A percentile compares a stretch with the other conserved stretches of the same genome.
These are phyloP conservation scores for Ganoderma lucidum DNA, from an alignment of 1,284 basidiomycete genomes.

Conservation along the genomic window DNA sequence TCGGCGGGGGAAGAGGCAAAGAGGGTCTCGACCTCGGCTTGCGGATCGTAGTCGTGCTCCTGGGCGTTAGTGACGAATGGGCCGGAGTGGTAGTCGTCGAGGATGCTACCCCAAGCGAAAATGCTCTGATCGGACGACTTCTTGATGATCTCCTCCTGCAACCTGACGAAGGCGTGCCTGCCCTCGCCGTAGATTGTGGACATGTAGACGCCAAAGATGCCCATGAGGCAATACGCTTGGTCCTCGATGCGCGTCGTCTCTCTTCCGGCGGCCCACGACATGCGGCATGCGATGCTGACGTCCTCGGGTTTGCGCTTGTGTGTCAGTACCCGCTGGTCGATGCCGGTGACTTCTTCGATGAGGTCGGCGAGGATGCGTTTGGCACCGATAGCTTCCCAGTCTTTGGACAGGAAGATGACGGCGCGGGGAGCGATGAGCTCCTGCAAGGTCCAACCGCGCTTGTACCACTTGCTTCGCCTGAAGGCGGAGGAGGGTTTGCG, in stretches of 20 bases:
- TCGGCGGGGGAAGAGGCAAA: constrained; percentile 26
- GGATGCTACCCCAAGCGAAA: constrained; percentile 27
- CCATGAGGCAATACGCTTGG: constrained; percentile 31
- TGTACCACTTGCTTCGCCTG: constrained; percentile 25
- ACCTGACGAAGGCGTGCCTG: constrained; percentile 25
- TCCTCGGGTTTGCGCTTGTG: constrained; percentile 22
- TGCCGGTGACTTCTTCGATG: constrained; percentile 27
- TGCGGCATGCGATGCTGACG: constrained; percentile 30
- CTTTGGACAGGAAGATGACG: constrained; percentile 26
- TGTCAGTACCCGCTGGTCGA: constrained; percentile 26
- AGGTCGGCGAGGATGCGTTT: constrained; percentile 23
- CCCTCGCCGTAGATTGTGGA: constrained; percentile 30
- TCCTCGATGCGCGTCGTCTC: constrained; percentile 26
- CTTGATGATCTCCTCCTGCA: constrained; percentile 30
- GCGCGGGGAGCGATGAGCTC: constrained; percentile 29
- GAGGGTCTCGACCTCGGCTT: constrained; percentile 18
- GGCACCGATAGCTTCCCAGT: constrained; percentile 25
- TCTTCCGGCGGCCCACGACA: constrained; percentile 30
- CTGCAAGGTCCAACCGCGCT: constrained; percentile 30
- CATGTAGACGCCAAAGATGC: constrained; percentile 30
- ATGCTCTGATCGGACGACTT: constrained; percentile 28
- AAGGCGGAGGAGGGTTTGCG: constrained; percentile 16
- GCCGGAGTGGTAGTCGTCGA: constrained; percentile 20
- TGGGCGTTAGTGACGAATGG: constrained; percentile 16
- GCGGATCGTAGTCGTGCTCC: constrained; percentile 27